A percentile compares a stretch with the other conserved stretches of the same genome.
Conservation (phyloP, 1,139 yeast species). For the Suhomyces chickasaworum region DNA sequence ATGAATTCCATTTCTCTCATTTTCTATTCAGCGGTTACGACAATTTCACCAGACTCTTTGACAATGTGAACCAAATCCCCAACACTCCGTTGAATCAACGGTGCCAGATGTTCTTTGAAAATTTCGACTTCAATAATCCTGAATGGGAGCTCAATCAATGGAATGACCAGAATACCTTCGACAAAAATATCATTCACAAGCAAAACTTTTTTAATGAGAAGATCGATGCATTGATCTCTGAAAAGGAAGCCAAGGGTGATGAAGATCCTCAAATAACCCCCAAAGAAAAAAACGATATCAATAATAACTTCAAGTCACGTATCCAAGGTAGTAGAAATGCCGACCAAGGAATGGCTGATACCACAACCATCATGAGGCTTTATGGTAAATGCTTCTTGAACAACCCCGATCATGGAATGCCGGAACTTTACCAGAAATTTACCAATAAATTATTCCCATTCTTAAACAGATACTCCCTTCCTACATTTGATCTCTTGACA, state of each 20-base stretch:
- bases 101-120: constrained; percentile 34
- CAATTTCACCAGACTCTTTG: constrained; percentile 21
- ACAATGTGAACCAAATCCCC: constrained; percentile 17
- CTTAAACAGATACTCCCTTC: constrained; percentile 24
- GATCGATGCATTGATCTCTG: constrained; percentile 13
- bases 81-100: constrained; percentile 25
- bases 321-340: constrained; percentile 21
- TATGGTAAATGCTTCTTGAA: constrained; percentile 41
- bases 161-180: constrained; percentile 22
- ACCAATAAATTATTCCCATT: constrained; percentile 35
- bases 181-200: constrained; percentile 33
- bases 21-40: constrained; percentile 31
- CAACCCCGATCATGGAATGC: constrained; percentile 7
- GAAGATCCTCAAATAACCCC: constrained; percentile 18
- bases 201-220: constrained; percentile 20
- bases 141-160: constrained; percentile 29
- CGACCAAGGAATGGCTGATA: constrained; percentile 42
- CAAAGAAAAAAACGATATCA: constrained; percentile 24
- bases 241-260: constrained; percentile 13
- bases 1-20: constrained; percentile 32
- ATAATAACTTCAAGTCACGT: constrained; percentile 20
- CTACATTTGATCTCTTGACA: constrained; percentile 24
- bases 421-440: constrained; percentile 20
- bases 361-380: constrained; percentile 33
- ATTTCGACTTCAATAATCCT: constrained; percentile 24